These are phyloP conservation scores for Vigna hirtella DNA, from an alignment of 306 rosid species.

Conservation along the genomic window DNA sequence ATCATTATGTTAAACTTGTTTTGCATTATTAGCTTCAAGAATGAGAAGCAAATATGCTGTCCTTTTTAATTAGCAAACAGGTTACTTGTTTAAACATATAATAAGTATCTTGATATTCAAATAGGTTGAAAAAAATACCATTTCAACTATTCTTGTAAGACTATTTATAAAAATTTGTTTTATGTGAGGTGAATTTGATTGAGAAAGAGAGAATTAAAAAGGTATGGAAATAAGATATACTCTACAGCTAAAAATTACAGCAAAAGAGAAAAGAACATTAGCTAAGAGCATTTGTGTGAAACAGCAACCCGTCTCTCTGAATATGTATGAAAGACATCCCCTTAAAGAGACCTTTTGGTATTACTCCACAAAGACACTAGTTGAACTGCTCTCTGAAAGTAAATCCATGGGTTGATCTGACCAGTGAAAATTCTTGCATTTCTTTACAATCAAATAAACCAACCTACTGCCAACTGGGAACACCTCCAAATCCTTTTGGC, in stretches of 20 bases:
- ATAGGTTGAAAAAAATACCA: neutral
- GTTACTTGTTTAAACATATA: neutral
- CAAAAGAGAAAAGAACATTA: neutral
- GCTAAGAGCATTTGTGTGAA: neutral
- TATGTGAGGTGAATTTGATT: neutral
- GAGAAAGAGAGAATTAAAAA: neutral
- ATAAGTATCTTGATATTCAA: slow-evolving; percentile 21
- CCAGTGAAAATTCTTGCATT: neutral
- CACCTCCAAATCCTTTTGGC: neutral
- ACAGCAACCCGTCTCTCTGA: neutral
- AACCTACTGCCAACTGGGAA: neutral
- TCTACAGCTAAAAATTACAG: neutral
- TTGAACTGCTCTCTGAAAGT: neutral
- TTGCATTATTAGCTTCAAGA: slow-evolving; percentile 6
- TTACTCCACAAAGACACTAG: neutral
- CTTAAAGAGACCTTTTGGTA: neutral
- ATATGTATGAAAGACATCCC: neutral
- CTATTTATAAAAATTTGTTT: neutral
- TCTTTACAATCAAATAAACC: neutral
- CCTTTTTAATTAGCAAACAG: neutral
- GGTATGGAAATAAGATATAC: neutral
- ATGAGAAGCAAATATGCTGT: neutral
- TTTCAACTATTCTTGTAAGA: slow-evolving; percentile 3
- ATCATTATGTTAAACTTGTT: slow-evolving; percentile 5
- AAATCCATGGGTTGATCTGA: neutral